phyloP scores from a whole-genome alignment of 2,329 filamentous ascomycete genomes.

The Rhinocladiella mackenziei region DNA sequence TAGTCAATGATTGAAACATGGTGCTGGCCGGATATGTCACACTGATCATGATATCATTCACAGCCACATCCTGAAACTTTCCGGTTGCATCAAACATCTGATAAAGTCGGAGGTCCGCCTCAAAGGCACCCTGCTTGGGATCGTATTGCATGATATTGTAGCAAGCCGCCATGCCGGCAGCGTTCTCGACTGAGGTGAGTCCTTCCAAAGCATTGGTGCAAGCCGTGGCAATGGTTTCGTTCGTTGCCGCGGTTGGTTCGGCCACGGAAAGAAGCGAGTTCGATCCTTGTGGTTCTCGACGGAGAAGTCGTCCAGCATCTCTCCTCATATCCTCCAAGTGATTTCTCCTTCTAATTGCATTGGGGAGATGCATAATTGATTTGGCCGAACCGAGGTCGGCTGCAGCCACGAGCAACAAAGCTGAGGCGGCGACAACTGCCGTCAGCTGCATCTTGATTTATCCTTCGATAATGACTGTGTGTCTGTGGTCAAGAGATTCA shows the following conservation, averaged over 20 bases:
- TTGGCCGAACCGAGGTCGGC: constrained; percentile 17
- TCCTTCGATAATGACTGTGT: constrained; percentile 11
- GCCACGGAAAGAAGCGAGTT: constrained; percentile 5
- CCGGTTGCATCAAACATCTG: constrained; percentile 58
- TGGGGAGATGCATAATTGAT: constrained; percentile 18
- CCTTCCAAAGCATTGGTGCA: constrained; percentile 56
- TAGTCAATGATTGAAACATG: constrained; percentile 26
- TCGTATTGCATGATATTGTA: constrained; percentile 75
- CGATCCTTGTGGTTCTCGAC: constrained; percentile 17
- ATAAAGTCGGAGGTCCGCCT: constrained; percentile 72
- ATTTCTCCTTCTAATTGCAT: constrained; percentile 16
- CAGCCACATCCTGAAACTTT: constrained; percentile 43
- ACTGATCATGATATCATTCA: constrained; percentile 32
- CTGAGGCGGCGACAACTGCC: constrained; percentile 13
- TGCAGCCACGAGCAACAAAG: constrained; percentile 20
- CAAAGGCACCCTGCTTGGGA: constrained; percentile 63
- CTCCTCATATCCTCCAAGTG: constrained; percentile 12
- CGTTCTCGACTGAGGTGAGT: constrained; percentile 59
- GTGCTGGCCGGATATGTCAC: constrained; percentile 30
- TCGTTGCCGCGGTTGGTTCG: constrained; percentile 16
- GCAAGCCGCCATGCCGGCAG: constrained; percentile 73
- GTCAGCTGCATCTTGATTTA: constrained; percentile 24
- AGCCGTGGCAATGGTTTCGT: constrained; percentile 49
- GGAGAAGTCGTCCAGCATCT: constrained; percentile 13
- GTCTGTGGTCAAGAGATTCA: constrained; percentile 1